Evolutionary conservation across 164 flowering plant genomes (phyloP).

Genomic region (Vitis rupestris): DNA sequence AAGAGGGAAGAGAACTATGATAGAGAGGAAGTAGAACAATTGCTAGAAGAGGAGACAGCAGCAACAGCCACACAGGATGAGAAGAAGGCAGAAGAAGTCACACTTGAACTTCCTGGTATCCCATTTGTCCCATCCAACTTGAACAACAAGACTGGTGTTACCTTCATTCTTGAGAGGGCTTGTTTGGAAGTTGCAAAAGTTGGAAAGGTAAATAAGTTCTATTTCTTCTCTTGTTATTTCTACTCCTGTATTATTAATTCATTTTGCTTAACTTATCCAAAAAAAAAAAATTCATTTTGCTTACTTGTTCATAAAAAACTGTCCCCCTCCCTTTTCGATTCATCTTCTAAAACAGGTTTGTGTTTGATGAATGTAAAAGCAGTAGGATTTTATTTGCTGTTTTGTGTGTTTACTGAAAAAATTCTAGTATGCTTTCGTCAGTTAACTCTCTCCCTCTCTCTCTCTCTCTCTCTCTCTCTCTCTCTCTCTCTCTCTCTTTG

Average conservation of each 20-base stretch:
- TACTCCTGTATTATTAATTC: background rate
- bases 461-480: background rate
- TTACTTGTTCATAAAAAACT: too few relatives aligned
- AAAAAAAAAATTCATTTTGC: too few relatives aligned
- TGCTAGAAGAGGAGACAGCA: conserved; percentile 12
- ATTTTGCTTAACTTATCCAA: background rate
- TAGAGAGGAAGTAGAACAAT: conserved; percentile 10
- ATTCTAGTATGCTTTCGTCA: too few relatives aligned
- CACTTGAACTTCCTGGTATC: conserved; percentile 46
- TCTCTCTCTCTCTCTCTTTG: too few relatives aligned
- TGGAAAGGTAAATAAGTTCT: conserved; percentile 57
- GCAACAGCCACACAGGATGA: background rate
- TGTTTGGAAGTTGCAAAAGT: conserved; percentile 87
- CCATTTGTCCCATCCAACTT: conserved; percentile 32
- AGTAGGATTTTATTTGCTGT: too few relatives aligned
- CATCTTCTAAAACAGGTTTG: too few relatives aligned
- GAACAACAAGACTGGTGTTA: conserved; percentile 39
- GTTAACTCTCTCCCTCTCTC: background rate
- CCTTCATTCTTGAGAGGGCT: conserved; percentile 83
- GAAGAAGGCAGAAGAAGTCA: background rate
- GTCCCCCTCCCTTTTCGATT: too few relatives aligned
- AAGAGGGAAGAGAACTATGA: background rate
- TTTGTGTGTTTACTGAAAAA: too few relatives aligned
- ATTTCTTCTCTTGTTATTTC: background rate
- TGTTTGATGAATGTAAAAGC: too few relatives aligned